Conservation (phyloP, 192 early-diverging fungal genomes). For the Coemansia sp. region DNA sequence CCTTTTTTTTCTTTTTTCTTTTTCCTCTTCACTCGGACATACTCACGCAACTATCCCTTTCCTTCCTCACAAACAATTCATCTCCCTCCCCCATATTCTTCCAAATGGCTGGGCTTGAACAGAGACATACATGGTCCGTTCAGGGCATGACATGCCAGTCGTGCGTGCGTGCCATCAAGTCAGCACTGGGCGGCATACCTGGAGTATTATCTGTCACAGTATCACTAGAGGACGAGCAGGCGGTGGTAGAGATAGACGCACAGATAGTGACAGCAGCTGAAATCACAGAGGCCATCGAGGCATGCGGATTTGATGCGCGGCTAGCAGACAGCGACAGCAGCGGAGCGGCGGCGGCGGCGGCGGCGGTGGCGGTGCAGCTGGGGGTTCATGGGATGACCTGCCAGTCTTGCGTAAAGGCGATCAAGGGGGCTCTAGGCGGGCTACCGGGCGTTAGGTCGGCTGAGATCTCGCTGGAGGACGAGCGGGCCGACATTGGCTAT, state of each 20-base stretch:
- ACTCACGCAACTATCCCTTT: not conserved
- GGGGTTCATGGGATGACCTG: conserved; percentile 68
- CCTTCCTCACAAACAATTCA: conserved; percentile 1
- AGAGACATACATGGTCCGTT: conserved; percentile 28
- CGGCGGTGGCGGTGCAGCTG: conserved; percentile 3
- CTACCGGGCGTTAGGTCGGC: conserved; percentile 54
- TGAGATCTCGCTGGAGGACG: conserved; percentile 55
- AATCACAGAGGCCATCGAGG: conserved; percentile 58
- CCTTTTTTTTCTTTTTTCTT: not conserved
- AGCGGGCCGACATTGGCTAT: conserved; percentile 56
- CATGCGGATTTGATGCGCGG: conserved; percentile 60
- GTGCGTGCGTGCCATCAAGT: conserved; percentile 74
- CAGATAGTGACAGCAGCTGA: not conserved
- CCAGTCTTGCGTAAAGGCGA: conserved; percentile 73
- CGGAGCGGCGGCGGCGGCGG: too few relatives aligned
- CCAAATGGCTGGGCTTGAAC: conserved; percentile 7
- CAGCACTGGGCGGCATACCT: conserved; percentile 41
- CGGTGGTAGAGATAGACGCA: conserved; percentile 34
- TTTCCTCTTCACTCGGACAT: not conserved
- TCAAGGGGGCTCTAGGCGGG: conserved; percentile 56
- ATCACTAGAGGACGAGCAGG: conserved; percentile 58
- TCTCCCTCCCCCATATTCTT: not conserved
- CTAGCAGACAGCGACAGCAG: not conserved
- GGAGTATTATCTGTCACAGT: conserved; percentile 63
- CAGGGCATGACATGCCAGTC: conserved; percentile 84